Base-by-base conservation (phyloP, 352 stramenopile species). In the Pythium scleroteichum region DNA sequence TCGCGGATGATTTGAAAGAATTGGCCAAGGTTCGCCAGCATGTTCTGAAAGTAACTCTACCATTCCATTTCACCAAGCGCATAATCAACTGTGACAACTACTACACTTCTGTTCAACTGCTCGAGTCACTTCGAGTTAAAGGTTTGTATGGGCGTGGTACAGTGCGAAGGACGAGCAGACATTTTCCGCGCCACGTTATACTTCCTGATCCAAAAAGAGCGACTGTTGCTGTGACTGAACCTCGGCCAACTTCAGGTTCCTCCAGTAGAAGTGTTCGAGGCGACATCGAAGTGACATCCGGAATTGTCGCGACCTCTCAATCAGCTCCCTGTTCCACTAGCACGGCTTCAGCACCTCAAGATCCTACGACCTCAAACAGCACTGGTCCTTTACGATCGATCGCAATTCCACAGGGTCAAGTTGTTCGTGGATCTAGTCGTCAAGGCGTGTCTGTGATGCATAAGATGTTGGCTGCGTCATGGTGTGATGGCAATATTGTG, bases 81-180 rank as follows among this genome's bases (percentile, higher is more conserved):
- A 46, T 79, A 4, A 46, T 79, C 22, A 74, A 73, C 35, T 55
- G 49, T 0, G 71, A 76, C 42, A 76, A 74, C 53, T 79, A 64
- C 59, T 79, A 76, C 48, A 79, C 55, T 1, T 74, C 64, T 3
- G 58, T 73, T 17, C 53, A 69, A 24, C 32, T 76, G 2, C 50
- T 76, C 1, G 26, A 54, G 4, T 51, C 46, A 3, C 20, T 79
- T 12, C 57, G 64, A 22, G 12, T 68, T 3, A 67, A 69, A 16
- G 64, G 59, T 0, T n/a, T 75, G 1, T 73, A 69, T 17, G 59
- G 49, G 13, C 27, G 61, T 35, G 64, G 64, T n/a, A 74, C 59
- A 2, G 42, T 74, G 29, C 56, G 59, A 12, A 19, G 41, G 3
- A 46, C 38, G 6, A 68, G 56, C 51, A 46, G 56, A 26, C 66